Percentiles rank a stretch among this genome's conserved stretches.
Evolutionary conservation across 1,139 yeast genomes (phyloP).

Genomic region (Hemisphaericaspora subhashii): DNA sequence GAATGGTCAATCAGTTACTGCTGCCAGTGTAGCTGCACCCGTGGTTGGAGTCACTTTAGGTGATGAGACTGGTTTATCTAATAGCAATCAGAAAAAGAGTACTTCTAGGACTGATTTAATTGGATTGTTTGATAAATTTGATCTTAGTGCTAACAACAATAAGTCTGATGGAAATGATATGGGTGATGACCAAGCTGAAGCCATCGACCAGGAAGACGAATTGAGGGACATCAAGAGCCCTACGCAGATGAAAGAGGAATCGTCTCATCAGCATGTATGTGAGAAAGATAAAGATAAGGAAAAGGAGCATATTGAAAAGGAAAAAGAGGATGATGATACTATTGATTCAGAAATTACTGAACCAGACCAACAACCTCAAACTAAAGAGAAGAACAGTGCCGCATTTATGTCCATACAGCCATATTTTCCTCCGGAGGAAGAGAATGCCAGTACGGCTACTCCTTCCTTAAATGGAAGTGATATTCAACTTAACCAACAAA

Average conservation of each 20-base stretch:
- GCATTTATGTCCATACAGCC: constrained; percentile 17
- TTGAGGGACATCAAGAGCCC: no score
- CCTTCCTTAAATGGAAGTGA: not conserved
- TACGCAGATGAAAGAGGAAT: constrained; percentile 4
- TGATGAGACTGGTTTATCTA: constrained; percentile 11
- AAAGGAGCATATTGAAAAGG: not conserved
- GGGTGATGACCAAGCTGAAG: no score
- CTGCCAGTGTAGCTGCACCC: constrained; percentile 25
- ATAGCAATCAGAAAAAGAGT: constrained; percentile 4
- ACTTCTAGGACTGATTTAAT: constrained; percentile 30
- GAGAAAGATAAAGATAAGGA: constrained; percentile 3
- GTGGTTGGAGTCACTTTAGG: constrained; percentile 26
- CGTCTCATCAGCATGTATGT: constrained; percentile 1
- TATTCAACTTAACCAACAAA: not conserved
- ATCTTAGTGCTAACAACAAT: constrained; percentile 19
- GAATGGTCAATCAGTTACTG: constrained; percentile 10
- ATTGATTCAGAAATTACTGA: constrained; percentile 10
- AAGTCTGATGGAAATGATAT: no score
- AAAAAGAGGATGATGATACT: not conserved
- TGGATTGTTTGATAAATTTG: constrained; percentile 43
- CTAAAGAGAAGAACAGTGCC: constrained; percentile 7
- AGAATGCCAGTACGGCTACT: not conserved
- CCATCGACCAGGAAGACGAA: no score
- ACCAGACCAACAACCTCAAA: constrained; percentile 3
- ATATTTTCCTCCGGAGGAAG: constrained; percentile 8